Conservation (phyloP, 768 basidiomycete genomes). For the Psilocybe sp. region DNA sequence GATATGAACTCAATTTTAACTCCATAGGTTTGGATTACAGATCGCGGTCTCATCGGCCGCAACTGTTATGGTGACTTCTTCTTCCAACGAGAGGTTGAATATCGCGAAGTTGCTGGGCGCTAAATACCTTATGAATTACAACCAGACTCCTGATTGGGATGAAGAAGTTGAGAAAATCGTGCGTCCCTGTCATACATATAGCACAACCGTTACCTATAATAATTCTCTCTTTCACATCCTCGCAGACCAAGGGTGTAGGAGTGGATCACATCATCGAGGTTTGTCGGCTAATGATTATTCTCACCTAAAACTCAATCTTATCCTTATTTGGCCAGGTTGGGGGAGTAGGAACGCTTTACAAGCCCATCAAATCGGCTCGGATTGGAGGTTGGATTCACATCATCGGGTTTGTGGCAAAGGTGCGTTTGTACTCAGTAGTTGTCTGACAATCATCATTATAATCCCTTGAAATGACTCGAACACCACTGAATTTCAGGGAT, state of each 20-base stretch:
- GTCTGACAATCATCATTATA: neutral
- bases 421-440: neutral
- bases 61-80: conserved; percentile 64
- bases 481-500: conserved; percentile 9
- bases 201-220: neutral
- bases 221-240: neutral
- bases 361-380: conserved; percentile 36
- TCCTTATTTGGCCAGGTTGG: conserved; percentile 42
- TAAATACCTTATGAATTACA: conserved; percentile 63
- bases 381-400: conserved; percentile 43
- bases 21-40: conserved; percentile 49
- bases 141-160: conserved; percentile 55
- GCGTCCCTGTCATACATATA: conserved; percentile 10
- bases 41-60: conserved; percentile 63
- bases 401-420: conserved; percentile 48
- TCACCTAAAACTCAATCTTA: neutral
- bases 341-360: conserved; percentile 45
- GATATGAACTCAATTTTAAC: neutral
- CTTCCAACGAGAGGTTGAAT: conserved; percentile 62
- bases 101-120: conserved; percentile 49
- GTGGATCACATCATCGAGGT: conserved; percentile 40
- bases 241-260: conserved; percentile 34
- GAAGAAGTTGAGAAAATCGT: conserved; percentile 46
- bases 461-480: neutral
- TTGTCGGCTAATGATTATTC: neutral